phyloP scores from a whole-genome alignment of 345 rosid genomes.

The Gossypium australe region DNA sequence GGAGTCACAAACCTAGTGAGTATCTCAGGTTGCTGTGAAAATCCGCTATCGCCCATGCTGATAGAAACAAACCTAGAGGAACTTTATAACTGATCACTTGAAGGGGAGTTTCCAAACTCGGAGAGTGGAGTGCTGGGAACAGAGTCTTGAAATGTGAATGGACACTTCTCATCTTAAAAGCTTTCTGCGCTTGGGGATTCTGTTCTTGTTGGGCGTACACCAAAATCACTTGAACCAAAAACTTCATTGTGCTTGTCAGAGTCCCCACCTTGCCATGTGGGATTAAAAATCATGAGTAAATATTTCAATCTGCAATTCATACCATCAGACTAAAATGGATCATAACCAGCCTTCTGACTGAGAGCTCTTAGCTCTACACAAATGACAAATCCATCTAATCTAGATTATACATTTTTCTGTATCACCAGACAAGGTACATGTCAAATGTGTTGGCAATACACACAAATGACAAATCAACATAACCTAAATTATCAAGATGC shows the following conservation, averaged over 20 bases:
- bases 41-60: slow-evolving; percentile 48
- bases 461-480: neutral
- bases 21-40: slow-evolving; percentile 38
- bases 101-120: slow-evolving; percentile 72
- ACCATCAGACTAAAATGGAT: neutral
- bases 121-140: slow-evolving; percentile 80
- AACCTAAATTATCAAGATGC: neutral
- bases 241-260: slow-evolving; percentile 40
- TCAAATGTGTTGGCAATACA: neutral
- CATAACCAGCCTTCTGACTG: neutral
- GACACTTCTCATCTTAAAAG: slow-evolving; percentile 46
- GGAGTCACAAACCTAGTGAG: slow-evolving; percentile 56
- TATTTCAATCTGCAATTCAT: neutral
- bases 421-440: neutral
- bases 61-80: slow-evolving; percentile 94
- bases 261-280: slow-evolving; percentile 34
- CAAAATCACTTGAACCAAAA: slow-evolving; percentile 62
- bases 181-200: slow-evolving; percentile 56
- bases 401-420: neutral
- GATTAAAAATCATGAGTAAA: neutral
- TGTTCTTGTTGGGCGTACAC: slow-evolving; percentile 37
- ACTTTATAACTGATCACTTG: slow-evolving; percentile 62
- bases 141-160: slow-evolving; percentile 75
- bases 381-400: neutral
- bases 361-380: neutral